Evolutionary conservation across 352 stramenopile species (phyloP).

Genomic region (Pilasporangium apinafurcum): DNA sequence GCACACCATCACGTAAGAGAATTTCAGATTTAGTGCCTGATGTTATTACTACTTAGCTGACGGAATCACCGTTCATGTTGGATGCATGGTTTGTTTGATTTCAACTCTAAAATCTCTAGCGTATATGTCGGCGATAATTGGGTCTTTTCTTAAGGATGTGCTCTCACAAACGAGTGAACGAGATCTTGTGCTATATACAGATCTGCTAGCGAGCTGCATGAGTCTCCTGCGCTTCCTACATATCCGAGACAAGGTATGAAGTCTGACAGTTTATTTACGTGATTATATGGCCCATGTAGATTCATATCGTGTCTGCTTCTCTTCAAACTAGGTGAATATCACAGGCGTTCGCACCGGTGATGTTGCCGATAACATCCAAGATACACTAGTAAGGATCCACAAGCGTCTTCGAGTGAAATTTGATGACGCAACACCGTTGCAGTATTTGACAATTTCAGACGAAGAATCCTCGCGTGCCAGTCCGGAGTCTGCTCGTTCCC

Average conservation of each 20-base stretch:
- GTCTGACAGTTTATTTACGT: not conserved
- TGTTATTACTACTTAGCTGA: too few species aligned
- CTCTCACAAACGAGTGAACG: conserved; percentile 40
- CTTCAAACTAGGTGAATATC: too few species aligned
- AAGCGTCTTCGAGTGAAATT: too few species aligned
- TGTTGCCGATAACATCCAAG: too few species aligned
- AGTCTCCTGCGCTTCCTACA: conserved; percentile 58
- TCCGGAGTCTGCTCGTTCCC: too few species aligned
- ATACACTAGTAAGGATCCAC: too few species aligned
- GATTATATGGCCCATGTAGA: too few species aligned
- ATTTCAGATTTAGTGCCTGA: not conserved
- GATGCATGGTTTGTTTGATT: not conserved
- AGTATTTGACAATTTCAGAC: too few species aligned
- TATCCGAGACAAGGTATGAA: conserved; percentile 54
- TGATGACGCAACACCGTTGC: too few species aligned
- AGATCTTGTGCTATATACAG: conserved; percentile 48
- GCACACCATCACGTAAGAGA: conserved; percentile 22
- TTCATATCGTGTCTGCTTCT: too few species aligned
- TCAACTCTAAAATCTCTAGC: conserved; percentile 5
- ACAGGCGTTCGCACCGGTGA: too few species aligned
- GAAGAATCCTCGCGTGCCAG: too few species aligned
- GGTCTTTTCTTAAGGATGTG: conserved; percentile 20
- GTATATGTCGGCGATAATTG: conserved; percentile 10
- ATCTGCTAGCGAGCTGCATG: conserved; percentile 58
- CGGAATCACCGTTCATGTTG: not conserved